These are phyloP conservation scores for Agrocybe pediades DNA, from an alignment of 768 basidiomycete species.

Conservation along the genomic window DNA sequence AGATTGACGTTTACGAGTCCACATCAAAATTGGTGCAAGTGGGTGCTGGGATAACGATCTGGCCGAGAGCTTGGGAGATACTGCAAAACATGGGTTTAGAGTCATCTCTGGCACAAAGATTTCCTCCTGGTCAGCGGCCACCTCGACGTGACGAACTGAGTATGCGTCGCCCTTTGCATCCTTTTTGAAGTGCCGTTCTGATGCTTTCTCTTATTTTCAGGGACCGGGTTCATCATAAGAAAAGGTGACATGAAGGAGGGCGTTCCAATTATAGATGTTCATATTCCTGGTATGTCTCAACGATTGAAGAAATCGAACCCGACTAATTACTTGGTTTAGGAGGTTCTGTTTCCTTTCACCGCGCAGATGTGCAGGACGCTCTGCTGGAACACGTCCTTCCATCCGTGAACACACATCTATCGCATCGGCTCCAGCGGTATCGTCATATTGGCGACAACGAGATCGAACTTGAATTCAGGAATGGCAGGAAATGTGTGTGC, in stretches of 20 bases:
- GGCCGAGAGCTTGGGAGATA: conserved; percentile 45
- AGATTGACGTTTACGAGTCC: conserved; percentile 48
- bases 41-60: conserved; percentile 49
- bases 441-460: conserved; percentile 5
- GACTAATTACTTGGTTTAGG: conserved; percentile 12
- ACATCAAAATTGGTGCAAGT: conserved; percentile 39
- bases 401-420: conserved; percentile 34
- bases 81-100: conserved; percentile 40
- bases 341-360: conserved; percentile 34
- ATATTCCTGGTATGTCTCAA: conserved; percentile 9
- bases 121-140: conserved; percentile 2
- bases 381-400: conserved; percentile 43
- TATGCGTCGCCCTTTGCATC: not conserved
- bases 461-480: conserved; percentile 36
- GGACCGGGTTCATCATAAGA: conserved; percentile 8
- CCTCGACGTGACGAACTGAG: not conserved
- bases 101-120: conserved; percentile 4
- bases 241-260: conserved; percentile 18
- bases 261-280: conserved; percentile 8
- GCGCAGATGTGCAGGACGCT: conserved; percentile 50
- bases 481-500: conserved; percentile 47
- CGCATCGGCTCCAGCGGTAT: conserved; percentile 44
- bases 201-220: not conserved
- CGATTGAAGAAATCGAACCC: conserved; percentile 16
- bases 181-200: not conserved